These are phyloP conservation scores for Cystobasidium pallidum DNA, from an alignment of 1,284 basidiomycete species.

Conservation along the genomic window DNA sequence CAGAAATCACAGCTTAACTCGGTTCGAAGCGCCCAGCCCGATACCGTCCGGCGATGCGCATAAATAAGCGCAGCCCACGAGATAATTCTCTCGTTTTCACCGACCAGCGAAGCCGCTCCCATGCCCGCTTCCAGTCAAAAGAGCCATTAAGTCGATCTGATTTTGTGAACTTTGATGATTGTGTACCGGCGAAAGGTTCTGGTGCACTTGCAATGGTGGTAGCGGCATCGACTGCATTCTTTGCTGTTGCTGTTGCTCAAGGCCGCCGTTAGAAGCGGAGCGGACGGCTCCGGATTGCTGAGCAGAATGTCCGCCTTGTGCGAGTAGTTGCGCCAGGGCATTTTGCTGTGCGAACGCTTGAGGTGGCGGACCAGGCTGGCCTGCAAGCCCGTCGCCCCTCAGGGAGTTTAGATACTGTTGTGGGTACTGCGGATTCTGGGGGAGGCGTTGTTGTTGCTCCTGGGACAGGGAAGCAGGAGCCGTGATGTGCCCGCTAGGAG, in stretches of 20 bases:
- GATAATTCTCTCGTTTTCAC: background rate
- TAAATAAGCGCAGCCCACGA: no score
- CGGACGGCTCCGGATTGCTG: constrained; percentile 6
- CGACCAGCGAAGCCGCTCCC: constrained; percentile 6
- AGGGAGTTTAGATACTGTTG: constrained; percentile 1
- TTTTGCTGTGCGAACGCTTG: constrained; percentile 35
- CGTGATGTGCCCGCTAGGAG: constrained; percentile 16
- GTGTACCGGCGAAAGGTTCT: constrained; percentile 1
- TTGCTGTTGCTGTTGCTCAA: background rate
- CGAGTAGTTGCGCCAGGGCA: constrained; percentile 36
- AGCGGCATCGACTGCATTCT: constrained; percentile 5
- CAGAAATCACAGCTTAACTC: no score
- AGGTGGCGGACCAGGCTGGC: constrained; percentile 16
- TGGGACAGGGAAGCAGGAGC: background rate
- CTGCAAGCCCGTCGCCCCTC: background rate
- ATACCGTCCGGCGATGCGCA: no score
- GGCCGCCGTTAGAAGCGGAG: background rate
- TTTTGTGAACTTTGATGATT: constrained; percentile 29
- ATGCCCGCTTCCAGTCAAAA: constrained; percentile 28
- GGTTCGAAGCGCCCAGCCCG: no score
- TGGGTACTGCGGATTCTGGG: constrained; percentile 16
- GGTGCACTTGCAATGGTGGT: constrained; percentile 18
- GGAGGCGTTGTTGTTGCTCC: constrained; percentile 21
- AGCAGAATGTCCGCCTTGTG: constrained; percentile 17
- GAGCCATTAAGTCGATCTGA: constrained; percentile 43